A percentile compares a stretch with the other conserved stretches of the same genome.
phyloP scores from a whole-genome alignment of 2,329 filamentous ascomycete genomes.

The Blastomyces parvus region DNA sequence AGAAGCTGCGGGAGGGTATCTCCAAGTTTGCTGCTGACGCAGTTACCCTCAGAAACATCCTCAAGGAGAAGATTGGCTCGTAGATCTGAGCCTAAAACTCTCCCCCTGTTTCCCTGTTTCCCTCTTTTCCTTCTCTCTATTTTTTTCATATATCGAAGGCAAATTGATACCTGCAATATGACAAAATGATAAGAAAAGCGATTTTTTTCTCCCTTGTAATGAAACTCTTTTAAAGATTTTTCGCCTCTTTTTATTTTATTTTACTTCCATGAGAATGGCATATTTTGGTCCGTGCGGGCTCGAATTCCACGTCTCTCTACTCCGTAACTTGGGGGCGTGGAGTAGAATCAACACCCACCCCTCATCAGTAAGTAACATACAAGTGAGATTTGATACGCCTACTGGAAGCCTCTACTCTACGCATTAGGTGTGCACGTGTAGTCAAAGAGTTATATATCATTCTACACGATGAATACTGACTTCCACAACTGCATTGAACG shows the following conservation, averaged over 20 bases:
- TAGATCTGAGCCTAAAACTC: background rate
- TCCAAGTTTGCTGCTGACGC: slow-evolving; percentile 98
- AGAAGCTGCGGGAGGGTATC: slow-evolving; percentile 99
- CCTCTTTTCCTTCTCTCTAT: too few relatives aligned
- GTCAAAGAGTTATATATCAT: too few relatives aligned
- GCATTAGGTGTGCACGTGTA: too few relatives aligned
- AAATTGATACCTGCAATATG: background rate
- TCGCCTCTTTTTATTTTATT: background rate
- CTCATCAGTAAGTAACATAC: too few relatives aligned
- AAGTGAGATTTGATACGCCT: too few relatives aligned
- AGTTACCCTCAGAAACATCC: slow-evolving; percentile 81
- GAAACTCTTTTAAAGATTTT: background rate
- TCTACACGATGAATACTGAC: too few relatives aligned
- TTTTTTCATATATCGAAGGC: background rate
- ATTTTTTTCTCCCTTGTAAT: background rate
- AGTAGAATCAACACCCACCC: too few relatives aligned
- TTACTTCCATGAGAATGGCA: background rate
- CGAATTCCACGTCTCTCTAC: too few relatives aligned
- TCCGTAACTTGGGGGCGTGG: too few relatives aligned
- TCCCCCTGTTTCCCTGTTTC: background rate
- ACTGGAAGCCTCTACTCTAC: too few relatives aligned
- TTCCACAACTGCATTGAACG: too few relatives aligned
- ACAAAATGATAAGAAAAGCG: background rate
- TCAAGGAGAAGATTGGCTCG: slow-evolving; percentile 67
- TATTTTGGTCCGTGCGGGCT: background rate